Conservation (phyloP, 1,139 yeast species). For the Suhomyces terraborum region DNA sequence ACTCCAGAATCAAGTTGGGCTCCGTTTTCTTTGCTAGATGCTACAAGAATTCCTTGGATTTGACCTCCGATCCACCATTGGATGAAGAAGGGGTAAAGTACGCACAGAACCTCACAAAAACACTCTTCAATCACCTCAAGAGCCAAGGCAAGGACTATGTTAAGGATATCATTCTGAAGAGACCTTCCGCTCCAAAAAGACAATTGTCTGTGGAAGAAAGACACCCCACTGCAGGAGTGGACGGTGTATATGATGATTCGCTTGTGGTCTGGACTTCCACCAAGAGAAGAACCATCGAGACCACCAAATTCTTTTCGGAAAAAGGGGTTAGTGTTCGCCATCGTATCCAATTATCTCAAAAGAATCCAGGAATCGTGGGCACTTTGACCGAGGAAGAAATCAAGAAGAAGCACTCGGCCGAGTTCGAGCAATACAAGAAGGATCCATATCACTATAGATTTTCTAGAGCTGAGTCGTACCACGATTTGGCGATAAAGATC, state of each 20-base stretch:
- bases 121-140: slow-evolving; percentile 40
- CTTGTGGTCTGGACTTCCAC: slow-evolving; percentile 92
- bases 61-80: slow-evolving; percentile 63
- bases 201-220: slow-evolving; percentile 28
- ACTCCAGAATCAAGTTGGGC: slow-evolving; percentile 80
- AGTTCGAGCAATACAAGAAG: slow-evolving; percentile 59
- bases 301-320: slow-evolving; percentile 67
- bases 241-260: slow-evolving; percentile 50
- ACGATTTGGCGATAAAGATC: slow-evolving; percentile 90
- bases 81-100: slow-evolving; percentile 59
- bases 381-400: slow-evolving; percentile 65
- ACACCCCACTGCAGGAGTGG: slow-evolving; percentile 52
- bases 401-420: slow-evolving; percentile 61
- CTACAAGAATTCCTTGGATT: slow-evolving; percentile 61
- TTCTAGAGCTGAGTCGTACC: slow-evolving; percentile 92
- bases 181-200: slow-evolving; percentile 19
- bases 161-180: slow-evolving; percentile 17
- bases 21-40: slow-evolving; percentile 87
- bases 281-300: slow-evolving; percentile 76
- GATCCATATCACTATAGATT: slow-evolving; percentile 94
- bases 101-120: slow-evolving; percentile 46
- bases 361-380: slow-evolving; percentile 89
- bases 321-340: slow-evolving; percentile 60
- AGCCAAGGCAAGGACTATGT: slow-evolving; percentile 35
- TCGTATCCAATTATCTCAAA: slow-evolving; percentile 80